Evolutionary conservation across 202 grass and related monocot species (phyloP), one percentile per base, ranked within the genome.

Genomic region (Panicum hallii): DNA sequence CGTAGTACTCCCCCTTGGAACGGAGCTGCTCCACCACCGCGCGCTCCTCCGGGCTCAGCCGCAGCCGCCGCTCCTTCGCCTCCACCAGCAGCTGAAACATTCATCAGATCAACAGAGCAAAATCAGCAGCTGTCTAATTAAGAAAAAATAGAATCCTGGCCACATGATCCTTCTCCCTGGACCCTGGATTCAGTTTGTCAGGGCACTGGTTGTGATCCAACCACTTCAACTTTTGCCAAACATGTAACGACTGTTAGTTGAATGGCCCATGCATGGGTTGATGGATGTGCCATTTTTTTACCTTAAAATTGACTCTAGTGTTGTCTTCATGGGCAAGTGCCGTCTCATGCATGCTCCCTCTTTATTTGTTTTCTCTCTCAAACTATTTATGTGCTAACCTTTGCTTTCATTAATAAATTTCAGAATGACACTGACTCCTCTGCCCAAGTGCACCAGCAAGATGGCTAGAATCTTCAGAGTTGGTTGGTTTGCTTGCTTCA

Each of bases 1-100:
- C 78, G 85, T 95, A 98, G 84, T 86, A 84, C 66, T 95, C 93
- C 1, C 71, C 96, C 40, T 98, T 98, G 7, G 86, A 84, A 0
- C 70, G 78, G 77, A 82, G 90, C 78, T 88, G 61, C 72, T 95
- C 91, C n/a, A 98, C 74, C 70, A 87, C 88, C 8, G 46, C 70
- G 4, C 36, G 84, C 26, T 94, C 71, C 34, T 86, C 52, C 0
- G 49, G 26, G 44, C 76, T 77, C 28, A 95, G 91, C 5, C 26
- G 79, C 67, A 82, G 67, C 5, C 40, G 55, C 53, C 42, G 9
- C n/a, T 89, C 23, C 48, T 78, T 82, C 69, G 85, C 90, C 83
- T 95, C 96, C 1, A 94, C 72, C 70, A 98, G 81, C 36, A 98
- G 60, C 96, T 98, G 90, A 28, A 15, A 40, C 73, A 63, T 74